These are phyloP conservation scores for Ganoderma resinaceum DNA, from an alignment of 1,284 basidiomycete genomes.

Conservation along the genomic window DNA sequence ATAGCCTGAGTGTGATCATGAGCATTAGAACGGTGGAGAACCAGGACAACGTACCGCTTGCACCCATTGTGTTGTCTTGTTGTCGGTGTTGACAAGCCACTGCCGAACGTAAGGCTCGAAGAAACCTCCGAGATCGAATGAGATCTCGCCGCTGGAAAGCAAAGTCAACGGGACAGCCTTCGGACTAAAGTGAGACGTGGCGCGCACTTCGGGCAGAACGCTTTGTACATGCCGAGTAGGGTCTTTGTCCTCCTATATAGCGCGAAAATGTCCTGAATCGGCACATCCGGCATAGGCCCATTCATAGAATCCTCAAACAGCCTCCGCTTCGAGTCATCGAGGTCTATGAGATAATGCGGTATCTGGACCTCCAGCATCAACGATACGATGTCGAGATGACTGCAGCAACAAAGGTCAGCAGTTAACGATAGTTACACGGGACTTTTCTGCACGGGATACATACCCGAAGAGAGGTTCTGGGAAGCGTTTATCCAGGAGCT, in stretches of 20 bases:
- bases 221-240: slow-evolving; percentile 78
- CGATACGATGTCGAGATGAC: slow-evolving; percentile 82
- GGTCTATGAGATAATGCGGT: slow-evolving; percentile 79
- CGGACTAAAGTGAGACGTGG: background rate
- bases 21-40: slow-evolving; percentile 3
- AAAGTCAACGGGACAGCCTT: slow-evolving; percentile 16
- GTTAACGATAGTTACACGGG: background rate
- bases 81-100: slow-evolving; percentile 92
- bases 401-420: slow-evolving; percentile 39
- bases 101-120: slow-evolving; percentile 91
- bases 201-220: slow-evolving; percentile 81
- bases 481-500: slow-evolving; percentile 86
- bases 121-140: slow-evolving; percentile 77
- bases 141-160: slow-evolving; percentile 53
- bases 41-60: slow-evolving; percentile 67
- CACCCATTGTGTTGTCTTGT: slow-evolving; percentile 95
- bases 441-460: slow-evolving; percentile 35
- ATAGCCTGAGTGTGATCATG: slow-evolving; percentile 65
- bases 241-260: slow-evolving; percentile 82
- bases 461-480: slow-evolving; percentile 83
- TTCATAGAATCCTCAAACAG: slow-evolving; percentile 82
- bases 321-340: slow-evolving; percentile 75
- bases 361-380: slow-evolving; percentile 78
- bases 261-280: slow-evolving; percentile 89
- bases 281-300: slow-evolving; percentile 78